Percentiles rank a stretch among this genome's conserved stretches.
Evolutionary conservation across 2,329 filamentous ascomycete genomes (phyloP).

Genomic region (Ceratocystis cacaofunesta): DNA sequence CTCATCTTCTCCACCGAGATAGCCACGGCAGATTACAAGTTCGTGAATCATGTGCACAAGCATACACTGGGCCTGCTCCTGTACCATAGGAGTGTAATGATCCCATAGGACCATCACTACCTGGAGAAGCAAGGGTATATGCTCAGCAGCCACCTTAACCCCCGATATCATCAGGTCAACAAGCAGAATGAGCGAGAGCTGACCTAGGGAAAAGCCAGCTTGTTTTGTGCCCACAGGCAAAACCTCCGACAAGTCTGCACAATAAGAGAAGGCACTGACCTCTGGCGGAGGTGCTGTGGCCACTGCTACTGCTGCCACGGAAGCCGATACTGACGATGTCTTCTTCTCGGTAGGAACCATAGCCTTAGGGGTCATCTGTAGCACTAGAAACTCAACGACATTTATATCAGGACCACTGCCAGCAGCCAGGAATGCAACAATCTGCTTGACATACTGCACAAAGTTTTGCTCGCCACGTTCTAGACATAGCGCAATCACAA

Average conservation of each 20-base stretch:
- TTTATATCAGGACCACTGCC: constrained; percentile 51
- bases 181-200: constrained; percentile 80
- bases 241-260: constrained; percentile 66
- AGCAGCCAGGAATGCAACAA: constrained; percentile 71
- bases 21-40: constrained; percentile 65
- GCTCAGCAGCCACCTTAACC: constrained; percentile 61
- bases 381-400: constrained; percentile 81
- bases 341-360: constrained; percentile 88
- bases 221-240: constrained; percentile 83
- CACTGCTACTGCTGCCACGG: constrained; percentile 24
- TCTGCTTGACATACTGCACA: constrained; percentile 94
- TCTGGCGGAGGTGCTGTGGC: constrained; percentile 57
- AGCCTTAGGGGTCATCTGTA: constrained; percentile 86
- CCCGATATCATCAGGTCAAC: constrained; percentile 95
- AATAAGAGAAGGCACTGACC: constrained; percentile 63
- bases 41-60: constrained; percentile 95
- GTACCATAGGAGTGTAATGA: constrained; percentile 85
- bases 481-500: constrained; percentile 86
- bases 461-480: constrained; percentile 95
- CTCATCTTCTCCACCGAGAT: constrained; percentile 23
- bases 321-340: constrained; percentile 1
- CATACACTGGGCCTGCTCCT: constrained; percentile 95
- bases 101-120: constrained; percentile 93
- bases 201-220: constrained; percentile 79
- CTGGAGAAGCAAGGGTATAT: constrained; percentile 74